These are phyloP conservation scores for Coniochaeta sp. DNA, from an alignment of 2,329 filamentous ascomycete genomes.

Conservation along the genomic window DNA sequence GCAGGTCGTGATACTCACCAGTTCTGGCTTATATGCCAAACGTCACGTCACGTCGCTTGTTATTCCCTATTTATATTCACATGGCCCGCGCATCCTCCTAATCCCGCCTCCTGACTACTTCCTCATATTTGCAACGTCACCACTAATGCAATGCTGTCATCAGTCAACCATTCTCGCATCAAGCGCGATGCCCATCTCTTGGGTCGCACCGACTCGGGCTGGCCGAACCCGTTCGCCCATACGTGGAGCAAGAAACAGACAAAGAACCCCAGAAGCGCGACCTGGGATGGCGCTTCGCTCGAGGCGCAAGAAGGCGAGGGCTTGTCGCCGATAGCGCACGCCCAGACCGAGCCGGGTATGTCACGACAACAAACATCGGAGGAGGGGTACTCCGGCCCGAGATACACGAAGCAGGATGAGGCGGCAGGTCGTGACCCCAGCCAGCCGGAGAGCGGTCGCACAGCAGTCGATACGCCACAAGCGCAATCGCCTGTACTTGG, in stretches of 20 bases:
- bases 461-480: neutral
- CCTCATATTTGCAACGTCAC: neutral
- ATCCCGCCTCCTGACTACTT: neutral
- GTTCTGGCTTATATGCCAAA: neutral
- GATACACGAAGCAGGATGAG: neutral
- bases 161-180: conserved; percentile 39
- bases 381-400: neutral
- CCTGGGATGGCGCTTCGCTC: conserved; percentile 26
- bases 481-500: neutral
- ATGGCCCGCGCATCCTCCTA: neutral
- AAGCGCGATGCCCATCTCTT: conserved; percentile 36
- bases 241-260: conserved; percentile 23
- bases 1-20: neutral
- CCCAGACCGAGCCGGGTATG: conserved; percentile 20
- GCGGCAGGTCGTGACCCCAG: neutral
- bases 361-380: neutral
- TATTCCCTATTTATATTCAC: neutral
- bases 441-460: neutral
- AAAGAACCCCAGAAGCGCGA: conserved; percentile 19
- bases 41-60: neutral
- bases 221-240: conserved; percentile 36
- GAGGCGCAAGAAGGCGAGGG: conserved; percentile 12
- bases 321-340: conserved; percentile 25
- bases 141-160: conserved; percentile 12
- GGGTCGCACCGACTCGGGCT: conserved; percentile 31